These are phyloP conservation scores for Thalassiosira ordinaria DNA, from an alignment of 352 stramenopile species.

Conservation along the genomic window DNA sequence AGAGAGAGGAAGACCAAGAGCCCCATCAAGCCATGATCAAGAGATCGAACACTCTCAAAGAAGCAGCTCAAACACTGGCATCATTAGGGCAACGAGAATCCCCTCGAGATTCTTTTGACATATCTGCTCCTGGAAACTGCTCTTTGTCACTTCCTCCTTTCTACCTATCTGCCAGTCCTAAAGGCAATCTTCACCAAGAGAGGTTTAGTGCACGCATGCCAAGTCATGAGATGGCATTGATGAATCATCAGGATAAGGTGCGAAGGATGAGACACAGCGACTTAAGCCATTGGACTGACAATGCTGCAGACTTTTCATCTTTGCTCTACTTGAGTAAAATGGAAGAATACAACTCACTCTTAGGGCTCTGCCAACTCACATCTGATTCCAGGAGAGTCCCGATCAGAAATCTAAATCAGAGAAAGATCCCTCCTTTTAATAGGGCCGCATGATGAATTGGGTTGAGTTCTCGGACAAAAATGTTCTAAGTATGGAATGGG, in stretches of 20 bases:
- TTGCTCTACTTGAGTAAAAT: not conserved
- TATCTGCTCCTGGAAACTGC: not conserved
- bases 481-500: no score
- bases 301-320: not conserved
- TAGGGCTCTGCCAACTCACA: not conserved
- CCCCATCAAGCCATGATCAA: not conserved
- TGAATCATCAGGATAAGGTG: not conserved
- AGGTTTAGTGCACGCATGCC: not conserved
- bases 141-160: not conserved
- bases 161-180: not conserved
- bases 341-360: not conserved
- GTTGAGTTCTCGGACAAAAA: not conserved
- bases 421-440: not conserved
- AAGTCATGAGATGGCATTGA: not conserved
- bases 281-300: not conserved
- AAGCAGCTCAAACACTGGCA: not conserved
- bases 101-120: not conserved
- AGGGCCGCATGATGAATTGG: not conserved
- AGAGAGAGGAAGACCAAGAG: not conserved
- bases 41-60: not conserved
- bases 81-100: not conserved
- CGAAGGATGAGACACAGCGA: not conserved
- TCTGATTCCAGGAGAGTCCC: not conserved
- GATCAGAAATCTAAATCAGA: not conserved
- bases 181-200: no score